A percentile compares a stretch with the other conserved stretches of the same genome.
phyloP scores from a whole-genome alignment of 495 filamentous ascomycete genomes.

The Usnea hakonensis region DNA sequence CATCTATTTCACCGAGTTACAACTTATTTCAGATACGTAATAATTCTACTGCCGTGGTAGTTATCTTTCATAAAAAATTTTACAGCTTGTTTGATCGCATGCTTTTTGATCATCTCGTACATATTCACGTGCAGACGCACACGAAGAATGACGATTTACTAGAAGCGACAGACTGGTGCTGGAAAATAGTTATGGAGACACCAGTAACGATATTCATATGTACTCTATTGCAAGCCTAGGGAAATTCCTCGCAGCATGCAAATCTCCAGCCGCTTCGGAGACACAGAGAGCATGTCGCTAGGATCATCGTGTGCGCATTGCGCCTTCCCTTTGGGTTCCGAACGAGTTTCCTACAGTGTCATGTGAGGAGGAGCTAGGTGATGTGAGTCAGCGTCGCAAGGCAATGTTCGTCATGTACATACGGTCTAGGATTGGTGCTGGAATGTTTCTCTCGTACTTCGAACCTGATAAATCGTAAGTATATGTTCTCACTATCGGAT shows the following conservation, averaged over 20 bases:
- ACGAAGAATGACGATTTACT: no score
- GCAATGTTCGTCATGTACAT: slow-evolving; percentile 34
- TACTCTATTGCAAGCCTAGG: neutral
- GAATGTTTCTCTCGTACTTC: slow-evolving; percentile 93
- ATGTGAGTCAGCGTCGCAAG: slow-evolving; percentile 6
- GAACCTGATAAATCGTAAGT: slow-evolving; percentile 54
- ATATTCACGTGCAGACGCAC: no score
- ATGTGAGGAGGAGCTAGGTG: slow-evolving; percentile 41
- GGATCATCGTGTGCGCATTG: neutral
- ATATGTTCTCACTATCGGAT: neutral
- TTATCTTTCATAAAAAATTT: no score
- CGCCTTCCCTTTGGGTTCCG: neutral
- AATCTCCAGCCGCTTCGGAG: neutral
- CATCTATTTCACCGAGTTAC: no score
- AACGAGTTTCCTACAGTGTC: slow-evolving; percentile 21
- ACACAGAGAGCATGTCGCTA: neutral
- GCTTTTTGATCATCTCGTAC: no score
- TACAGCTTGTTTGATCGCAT: no score
- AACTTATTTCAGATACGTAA: no score
- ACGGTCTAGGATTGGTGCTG: slow-evolving; percentile 71
- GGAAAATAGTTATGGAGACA: neutral
- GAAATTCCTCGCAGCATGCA: neutral
- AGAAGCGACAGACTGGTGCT: neutral
- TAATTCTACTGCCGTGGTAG: no score
- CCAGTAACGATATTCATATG: neutral